These are phyloP conservation scores for Pachysandra terminalis DNA, from an alignment of 164 flowering plant genomes.

Conservation along the genomic window DNA sequence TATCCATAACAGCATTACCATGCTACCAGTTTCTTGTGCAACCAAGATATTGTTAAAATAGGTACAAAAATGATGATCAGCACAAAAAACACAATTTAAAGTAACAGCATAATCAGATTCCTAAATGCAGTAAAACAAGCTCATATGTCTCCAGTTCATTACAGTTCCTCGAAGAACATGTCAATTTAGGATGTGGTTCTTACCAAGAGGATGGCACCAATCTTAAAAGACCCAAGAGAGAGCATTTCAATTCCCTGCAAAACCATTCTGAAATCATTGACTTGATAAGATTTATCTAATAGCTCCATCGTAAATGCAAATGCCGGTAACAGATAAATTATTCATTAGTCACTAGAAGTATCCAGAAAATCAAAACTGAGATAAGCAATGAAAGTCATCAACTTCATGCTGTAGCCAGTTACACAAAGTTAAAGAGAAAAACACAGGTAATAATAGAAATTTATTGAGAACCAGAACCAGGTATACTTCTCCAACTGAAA, in stretches of 20 bases:
- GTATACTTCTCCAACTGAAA: too few relatives aligned
- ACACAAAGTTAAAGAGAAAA: too few relatives aligned
- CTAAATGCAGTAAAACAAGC: not conserved
- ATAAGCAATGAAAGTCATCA: too few relatives aligned
- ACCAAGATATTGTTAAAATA: not conserved
- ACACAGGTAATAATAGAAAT: too few relatives aligned
- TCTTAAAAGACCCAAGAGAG: constrained; percentile 97
- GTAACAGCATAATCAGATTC: not conserved
- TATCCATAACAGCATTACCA: too few relatives aligned
- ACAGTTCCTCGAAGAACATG: not conserved
- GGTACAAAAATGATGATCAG: not conserved
- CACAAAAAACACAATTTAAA: not conserved
- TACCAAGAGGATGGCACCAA: constrained; percentile 96
- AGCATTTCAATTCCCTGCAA: constrained; percentile 99
- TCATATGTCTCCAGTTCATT: not conserved
- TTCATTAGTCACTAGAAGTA: not conserved
- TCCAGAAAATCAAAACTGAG: not conserved
- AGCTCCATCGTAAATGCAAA: not conserved
- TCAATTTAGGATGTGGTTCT: constrained; percentile 14
- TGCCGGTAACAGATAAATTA: not conserved
- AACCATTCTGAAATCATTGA: constrained; percentile 5
- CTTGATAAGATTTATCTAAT: not conserved
- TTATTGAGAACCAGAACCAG: too few relatives aligned
- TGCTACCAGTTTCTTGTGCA: too few relatives aligned
- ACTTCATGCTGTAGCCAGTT: too few relatives aligned